These are phyloP conservation scores for Eucalyptus sp. DNA, from an alignment of 345 rosid species.

Conservation along the genomic window DNA sequence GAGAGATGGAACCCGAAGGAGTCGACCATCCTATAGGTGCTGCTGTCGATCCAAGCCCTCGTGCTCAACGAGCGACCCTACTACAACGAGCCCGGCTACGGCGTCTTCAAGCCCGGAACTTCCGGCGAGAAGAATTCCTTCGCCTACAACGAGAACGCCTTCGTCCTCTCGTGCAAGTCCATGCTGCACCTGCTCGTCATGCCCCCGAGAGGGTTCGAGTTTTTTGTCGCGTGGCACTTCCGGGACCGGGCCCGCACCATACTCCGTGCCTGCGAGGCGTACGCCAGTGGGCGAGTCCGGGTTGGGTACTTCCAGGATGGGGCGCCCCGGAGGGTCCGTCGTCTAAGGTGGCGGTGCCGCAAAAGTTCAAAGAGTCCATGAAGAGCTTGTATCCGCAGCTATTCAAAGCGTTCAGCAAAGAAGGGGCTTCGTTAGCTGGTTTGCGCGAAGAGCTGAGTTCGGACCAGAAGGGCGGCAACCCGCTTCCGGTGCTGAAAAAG, in stretches of 20 bases:
- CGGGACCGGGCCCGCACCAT: slow-evolving; percentile 10
- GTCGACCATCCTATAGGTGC: slow-evolving; percentile 42
- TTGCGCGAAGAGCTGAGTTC: background rate
- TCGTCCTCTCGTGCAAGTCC: slow-evolving; percentile 21
- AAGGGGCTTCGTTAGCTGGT: slow-evolving; percentile 15
- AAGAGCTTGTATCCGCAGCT: slow-evolving; percentile 11
- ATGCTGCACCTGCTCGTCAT: slow-evolving; percentile 6
- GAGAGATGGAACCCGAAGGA: slow-evolving; percentile 39
- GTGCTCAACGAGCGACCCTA: slow-evolving; percentile 45
- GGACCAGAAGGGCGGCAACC: background rate
- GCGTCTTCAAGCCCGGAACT: background rate
- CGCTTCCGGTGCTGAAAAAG: background rate
- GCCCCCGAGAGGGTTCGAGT: slow-evolving; percentile 37
- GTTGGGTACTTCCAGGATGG: slow-evolving; percentile 17
- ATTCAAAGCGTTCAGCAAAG: background rate
- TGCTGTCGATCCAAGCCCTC: slow-evolving; percentile 48
- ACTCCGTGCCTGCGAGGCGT: slow-evolving; percentile 24
- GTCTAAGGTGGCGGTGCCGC: background rate
- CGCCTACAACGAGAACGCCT: slow-evolving; percentile 24
- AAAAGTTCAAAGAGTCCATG: slow-evolving; percentile 13
- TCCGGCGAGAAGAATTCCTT: slow-evolving; percentile 15
- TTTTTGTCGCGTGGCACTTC: slow-evolving; percentile 23
- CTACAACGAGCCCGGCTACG: slow-evolving; percentile 33
- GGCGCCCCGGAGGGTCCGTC: background rate
- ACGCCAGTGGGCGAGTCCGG: slow-evolving; percentile 8